phyloP scores from a whole-genome alignment of 352 stramenopile species.

The Blastocystis sp. region DNA sequence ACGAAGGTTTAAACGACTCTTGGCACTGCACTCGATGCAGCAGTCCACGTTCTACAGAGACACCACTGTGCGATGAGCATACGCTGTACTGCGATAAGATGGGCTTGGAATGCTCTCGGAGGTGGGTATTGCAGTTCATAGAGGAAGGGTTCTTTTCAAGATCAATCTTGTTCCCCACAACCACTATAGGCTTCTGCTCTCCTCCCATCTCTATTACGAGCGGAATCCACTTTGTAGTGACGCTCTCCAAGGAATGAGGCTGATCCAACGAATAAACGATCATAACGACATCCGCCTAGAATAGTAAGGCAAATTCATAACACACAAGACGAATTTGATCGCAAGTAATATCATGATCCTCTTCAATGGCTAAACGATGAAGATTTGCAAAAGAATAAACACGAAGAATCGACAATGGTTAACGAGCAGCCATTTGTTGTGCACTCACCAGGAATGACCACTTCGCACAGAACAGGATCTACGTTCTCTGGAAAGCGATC shows the following conservation, averaged over 20 bases:
- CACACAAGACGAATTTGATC: slow-evolving; percentile 46
- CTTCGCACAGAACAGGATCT: slow-evolving; percentile 52
- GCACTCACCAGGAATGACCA: slow-evolving; percentile 35
- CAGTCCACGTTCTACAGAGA: slow-evolving; percentile 14
- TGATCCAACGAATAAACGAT: slow-evolving; percentile 31
- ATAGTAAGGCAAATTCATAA: not conserved
- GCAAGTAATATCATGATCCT: slow-evolving; percentile 44
- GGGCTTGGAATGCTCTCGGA: not conserved
- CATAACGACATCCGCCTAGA: slow-evolving; percentile 32
- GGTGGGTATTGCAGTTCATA: not conserved
- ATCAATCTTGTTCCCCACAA: slow-evolving; percentile 55
- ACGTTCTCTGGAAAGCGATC: slow-evolving; percentile 28
- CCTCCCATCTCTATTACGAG: not conserved
- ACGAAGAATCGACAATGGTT: slow-evolving; percentile 40
- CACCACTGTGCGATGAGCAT: not conserved
- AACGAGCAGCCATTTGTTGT: not conserved
- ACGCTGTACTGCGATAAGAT: not conserved
- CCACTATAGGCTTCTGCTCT: not conserved
- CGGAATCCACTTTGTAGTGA: slow-evolving; percentile 40
- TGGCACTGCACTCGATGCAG: slow-evolving; percentile 20
- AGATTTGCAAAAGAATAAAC: not conserved
- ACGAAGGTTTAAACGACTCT: not conserved
- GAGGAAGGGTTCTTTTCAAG: slow-evolving; percentile 2
- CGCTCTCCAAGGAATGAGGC: not conserved
- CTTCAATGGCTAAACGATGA: slow-evolving; percentile 23